phyloP scores from a whole-genome alignment of 2,329 filamentous ascomycete species.

The Claviceps cyperi region DNA sequence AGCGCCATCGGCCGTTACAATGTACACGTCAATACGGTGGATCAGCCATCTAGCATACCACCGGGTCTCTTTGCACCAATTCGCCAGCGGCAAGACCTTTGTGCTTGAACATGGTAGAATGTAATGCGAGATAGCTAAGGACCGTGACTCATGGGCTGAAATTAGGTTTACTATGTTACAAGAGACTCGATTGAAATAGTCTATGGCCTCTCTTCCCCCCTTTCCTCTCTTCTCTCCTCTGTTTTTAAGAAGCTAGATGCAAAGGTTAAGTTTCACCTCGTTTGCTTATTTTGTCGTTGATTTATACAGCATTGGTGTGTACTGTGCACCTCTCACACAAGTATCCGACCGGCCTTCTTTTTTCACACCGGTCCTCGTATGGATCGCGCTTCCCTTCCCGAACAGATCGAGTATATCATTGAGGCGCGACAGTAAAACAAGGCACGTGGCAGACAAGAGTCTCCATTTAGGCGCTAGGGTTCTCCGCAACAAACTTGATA shows the following conservation, averaged over 20 bases:
- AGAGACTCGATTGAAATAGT: slow-evolving; percentile 4
- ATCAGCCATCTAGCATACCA: too few relatives aligned
- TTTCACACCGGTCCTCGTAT: background rate
- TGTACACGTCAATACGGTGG: too few relatives aligned
- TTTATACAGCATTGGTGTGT: background rate
- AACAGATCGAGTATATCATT: background rate
- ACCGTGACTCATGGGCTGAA: background rate
- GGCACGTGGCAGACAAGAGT: background rate
- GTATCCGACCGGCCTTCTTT: background rate
- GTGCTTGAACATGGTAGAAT: too few relatives aligned
- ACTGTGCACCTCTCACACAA: background rate
- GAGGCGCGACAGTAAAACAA: background rate
- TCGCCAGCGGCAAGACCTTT: too few relatives aligned
- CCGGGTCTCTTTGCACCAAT: too few relatives aligned
- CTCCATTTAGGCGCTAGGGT: slow-evolving; percentile 42
- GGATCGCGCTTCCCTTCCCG: background rate
- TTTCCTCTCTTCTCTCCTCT: background rate
- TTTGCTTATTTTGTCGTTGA: background rate
- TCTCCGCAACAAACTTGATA: slow-evolving; percentile 42
- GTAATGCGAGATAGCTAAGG: background rate
- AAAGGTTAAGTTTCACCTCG: too few relatives aligned
- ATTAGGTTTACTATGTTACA: slow-evolving; percentile 4
- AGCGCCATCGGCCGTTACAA: too few relatives aligned
- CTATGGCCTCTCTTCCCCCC: background rate
- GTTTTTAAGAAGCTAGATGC: background rate